These are phyloP conservation scores for Carpinus viminea DNA, from an alignment of 306 rosid species.

Conservation along the genomic window DNA sequence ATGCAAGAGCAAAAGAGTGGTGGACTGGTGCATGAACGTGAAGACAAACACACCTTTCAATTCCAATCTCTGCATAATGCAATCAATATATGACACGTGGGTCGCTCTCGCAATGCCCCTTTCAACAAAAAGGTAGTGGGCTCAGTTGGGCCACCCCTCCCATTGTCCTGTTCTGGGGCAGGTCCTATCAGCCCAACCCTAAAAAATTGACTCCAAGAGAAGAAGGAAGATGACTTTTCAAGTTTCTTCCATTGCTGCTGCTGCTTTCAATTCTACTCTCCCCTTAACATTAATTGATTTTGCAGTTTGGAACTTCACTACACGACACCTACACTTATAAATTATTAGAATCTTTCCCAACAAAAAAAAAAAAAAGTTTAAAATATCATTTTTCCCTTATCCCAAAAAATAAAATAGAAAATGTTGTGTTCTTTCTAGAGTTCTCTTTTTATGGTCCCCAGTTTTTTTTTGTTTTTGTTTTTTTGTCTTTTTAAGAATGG, in stretches of 20 bases:
- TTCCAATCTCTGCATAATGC: not conserved
- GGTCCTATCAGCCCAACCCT: not conserved
- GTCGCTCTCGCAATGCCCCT: constrained; percentile 31
- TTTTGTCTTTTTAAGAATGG: too few species aligned
- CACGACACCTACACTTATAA: not conserved
- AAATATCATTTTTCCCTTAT: too few species aligned
- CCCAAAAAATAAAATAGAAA: too few species aligned
- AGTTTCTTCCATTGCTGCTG: not conserved
- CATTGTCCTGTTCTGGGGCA: constrained; percentile 28
- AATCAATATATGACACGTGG: constrained; percentile 35
- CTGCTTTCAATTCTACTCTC: not conserved
- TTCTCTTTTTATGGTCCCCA: not conserved
- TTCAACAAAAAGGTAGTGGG: constrained; percentile 25
- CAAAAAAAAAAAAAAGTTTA: not conserved
- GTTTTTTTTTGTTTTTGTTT: too few species aligned
- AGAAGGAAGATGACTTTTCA: not conserved
- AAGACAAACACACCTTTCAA: not conserved
- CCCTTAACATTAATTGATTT: not conserved
- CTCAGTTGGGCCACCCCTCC: constrained; percentile 16
- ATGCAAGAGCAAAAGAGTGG: not conserved
- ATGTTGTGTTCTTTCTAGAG: not conserved
- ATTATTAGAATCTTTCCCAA: not conserved
- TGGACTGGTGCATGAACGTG: not conserved
- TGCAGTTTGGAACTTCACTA: not conserved
- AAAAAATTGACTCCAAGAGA: constrained; percentile 15